Evolutionary conservation across 2,329 filamentous ascomycete species (phyloP).

Genomic region (Dothistroma pini): DNA sequence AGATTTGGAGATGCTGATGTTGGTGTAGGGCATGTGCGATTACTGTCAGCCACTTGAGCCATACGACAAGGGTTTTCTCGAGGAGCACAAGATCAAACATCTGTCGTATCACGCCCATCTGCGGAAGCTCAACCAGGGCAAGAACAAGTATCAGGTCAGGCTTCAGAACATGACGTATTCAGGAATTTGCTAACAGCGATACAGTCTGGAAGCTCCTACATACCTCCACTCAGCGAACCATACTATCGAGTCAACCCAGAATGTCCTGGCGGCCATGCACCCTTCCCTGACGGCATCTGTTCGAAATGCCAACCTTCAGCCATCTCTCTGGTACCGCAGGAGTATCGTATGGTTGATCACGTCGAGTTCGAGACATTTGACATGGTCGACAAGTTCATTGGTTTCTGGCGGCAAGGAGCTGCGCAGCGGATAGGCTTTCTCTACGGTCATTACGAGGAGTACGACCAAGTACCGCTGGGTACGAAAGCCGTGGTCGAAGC

Average conservation of each 20-base stretch:
- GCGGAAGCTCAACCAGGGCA: constrained; percentile 90
- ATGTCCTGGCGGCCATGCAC: constrained; percentile 88
- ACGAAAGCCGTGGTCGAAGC: constrained; percentile 95
- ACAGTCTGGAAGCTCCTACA: constrained; percentile 78
- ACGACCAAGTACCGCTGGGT: constrained; percentile 86
- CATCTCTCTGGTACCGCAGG: constrained; percentile 89
- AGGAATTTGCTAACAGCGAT: neutral
- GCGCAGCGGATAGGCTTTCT: constrained; percentile 82
- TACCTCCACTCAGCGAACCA: constrained; percentile 89
- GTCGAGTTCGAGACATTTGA: constrained; percentile 87
- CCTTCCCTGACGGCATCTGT: constrained; percentile 95
- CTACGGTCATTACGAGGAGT: constrained; percentile 87
- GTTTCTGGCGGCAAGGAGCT: constrained; percentile 86
- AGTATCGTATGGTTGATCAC: constrained; percentile 96
- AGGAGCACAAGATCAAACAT: constrained; percentile 98
- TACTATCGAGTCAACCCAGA: constrained; percentile 85
- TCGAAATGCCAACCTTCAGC: constrained; percentile 97
- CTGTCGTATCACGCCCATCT: constrained; percentile 93
- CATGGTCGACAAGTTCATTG: constrained; percentile 83
- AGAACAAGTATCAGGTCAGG: constrained; percentile 83
- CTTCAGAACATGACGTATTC: neutral
- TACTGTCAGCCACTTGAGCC: constrained; percentile 97
- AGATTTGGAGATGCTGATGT: neutral
- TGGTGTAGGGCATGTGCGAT: constrained; percentile 82
- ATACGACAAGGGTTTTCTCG: constrained; percentile 81